phyloP scores from a whole-genome alignment of 371 early-diverging fungal genomes.

The Umbelopsis sp. region DNA sequence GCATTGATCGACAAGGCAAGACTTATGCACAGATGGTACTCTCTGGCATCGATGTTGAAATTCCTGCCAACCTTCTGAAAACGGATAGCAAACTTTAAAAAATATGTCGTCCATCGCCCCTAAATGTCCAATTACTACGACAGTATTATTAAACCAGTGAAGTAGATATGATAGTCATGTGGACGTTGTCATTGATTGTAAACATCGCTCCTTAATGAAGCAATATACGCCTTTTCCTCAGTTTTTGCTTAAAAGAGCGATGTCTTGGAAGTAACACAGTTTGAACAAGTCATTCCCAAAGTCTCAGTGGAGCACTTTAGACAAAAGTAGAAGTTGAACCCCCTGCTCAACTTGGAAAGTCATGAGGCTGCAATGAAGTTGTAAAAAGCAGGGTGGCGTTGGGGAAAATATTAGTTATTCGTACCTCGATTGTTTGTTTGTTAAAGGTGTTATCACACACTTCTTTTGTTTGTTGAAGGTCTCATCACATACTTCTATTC shows the following conservation, averaged over 20 bases:
- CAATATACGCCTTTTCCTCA: too few species aligned
- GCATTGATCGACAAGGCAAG: constrained; percentile 77
- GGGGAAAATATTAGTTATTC: not conserved
- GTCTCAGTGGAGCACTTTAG: not conserved
- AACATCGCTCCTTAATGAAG: too few species aligned
- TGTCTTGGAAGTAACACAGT: not conserved
- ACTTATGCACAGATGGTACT: constrained; percentile 74
- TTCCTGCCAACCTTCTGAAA: constrained; percentile 55
- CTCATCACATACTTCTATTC: not conserved
- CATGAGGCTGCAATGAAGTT: not conserved
- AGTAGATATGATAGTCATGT: too few species aligned
- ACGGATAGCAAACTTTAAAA: constrained; percentile 51
- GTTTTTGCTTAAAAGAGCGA: not conserved
- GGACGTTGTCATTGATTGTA: too few species aligned
- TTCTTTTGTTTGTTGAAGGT: too few species aligned
- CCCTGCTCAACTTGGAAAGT: constrained; percentile 14
- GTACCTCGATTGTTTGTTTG: too few species aligned
- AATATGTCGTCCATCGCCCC: not conserved
- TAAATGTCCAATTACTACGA: not conserved
- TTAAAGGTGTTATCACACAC: too few species aligned
- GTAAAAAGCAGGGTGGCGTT: constrained; percentile 1
- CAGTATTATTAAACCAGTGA: not conserved
- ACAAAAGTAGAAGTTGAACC: not conserved
- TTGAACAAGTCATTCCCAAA: not conserved
- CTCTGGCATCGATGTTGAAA: constrained; percentile 56